Conservation (phyloP, 2,329 filamentous ascomycete genomes). For the Ilyonectria sp. region DNA sequence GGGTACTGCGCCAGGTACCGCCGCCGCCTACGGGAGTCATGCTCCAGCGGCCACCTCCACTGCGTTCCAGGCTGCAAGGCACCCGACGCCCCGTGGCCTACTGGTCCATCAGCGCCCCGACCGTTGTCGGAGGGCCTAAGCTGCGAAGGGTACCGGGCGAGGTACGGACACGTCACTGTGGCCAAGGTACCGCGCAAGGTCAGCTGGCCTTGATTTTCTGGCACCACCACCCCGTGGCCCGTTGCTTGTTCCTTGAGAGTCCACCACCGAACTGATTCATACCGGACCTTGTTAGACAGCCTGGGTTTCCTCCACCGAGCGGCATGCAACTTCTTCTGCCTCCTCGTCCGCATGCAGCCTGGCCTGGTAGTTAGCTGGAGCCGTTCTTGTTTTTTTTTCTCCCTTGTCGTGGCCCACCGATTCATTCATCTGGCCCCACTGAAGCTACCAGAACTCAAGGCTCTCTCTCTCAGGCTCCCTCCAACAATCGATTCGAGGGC, state of each 20-base stretch:
- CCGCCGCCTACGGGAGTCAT: slow-evolving; percentile 4
- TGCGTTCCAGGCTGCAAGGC: slow-evolving; percentile 15
- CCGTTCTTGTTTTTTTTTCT: neutral
- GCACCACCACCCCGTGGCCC: slow-evolving; percentile 4
- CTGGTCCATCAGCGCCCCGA: neutral
- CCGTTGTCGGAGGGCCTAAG: slow-evolving; percentile 26
- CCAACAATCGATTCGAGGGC: neutral
- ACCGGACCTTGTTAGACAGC: neutral
- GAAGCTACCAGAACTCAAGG: slow-evolving; percentile 10
- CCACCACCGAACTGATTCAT: neutral
- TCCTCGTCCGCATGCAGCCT: neutral
- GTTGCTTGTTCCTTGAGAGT: neutral
- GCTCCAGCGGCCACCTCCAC: slow-evolving; percentile 18
- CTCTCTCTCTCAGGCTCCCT: neutral
- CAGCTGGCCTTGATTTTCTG: slow-evolving; percentile 19
- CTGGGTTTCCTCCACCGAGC: neutral
- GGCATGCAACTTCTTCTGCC: neutral
- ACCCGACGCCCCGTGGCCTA: slow-evolving; percentile 1
- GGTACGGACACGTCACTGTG: slow-evolving; percentile 29
- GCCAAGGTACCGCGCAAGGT: slow-evolving; percentile 13
- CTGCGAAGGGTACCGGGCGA: slow-evolving; percentile 6
- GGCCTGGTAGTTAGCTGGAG: neutral
- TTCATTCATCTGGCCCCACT: slow-evolving; percentile 13
- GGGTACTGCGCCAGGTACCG: slow-evolving; percentile 16
- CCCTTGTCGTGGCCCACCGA: slow-evolving; percentile 15